Base-by-base conservation (phyloP, 2,329 filamentous ascomycete species). In the Epichloe amarillans region DNA sequence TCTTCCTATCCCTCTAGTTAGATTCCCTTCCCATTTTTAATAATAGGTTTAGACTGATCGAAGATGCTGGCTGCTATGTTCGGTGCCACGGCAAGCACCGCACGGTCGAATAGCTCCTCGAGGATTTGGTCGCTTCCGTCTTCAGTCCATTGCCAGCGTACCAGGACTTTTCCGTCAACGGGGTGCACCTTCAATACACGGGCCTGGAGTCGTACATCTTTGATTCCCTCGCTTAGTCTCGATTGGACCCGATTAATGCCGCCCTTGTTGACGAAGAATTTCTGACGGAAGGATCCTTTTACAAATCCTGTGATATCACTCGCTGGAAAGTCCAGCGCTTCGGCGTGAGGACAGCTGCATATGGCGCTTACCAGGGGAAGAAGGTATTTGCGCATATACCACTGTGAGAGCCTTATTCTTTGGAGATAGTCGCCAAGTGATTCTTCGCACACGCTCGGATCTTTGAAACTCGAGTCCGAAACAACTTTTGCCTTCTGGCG, bases 81-180 rank as follows among this genome's bases (percentile, higher is more conserved):
- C 0, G 78, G 77, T 0, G 76, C 72, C 1, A 80, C 73, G 0
- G 75, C 76, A 1, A 81, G 62, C 23, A 81, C 63, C 0, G 78
- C 74, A 2, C 66, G 66, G 49, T 80, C 75, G 49, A 79, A 79
- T 0, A 56, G 49, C 17, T 72, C 66, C 23, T 65, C 57, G n/a
- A 36, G 33, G 19, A 56, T 12, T 15, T 51, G 19, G 15, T 42
- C 51, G 14, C 58, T 21, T 15, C 42, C 51, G 12, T 58, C 56
- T 5, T 42, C 14, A 1, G 41, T 53, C 7, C 57, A 53, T 56
- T 59, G 56, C 71, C 70, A 74, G 2, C 57, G 56, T 5, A 74
- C 52, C 10, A 53, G 55, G 5, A 70, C 61, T 1, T 52, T 53
- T 2, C 48, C 53, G 4, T 44, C 26, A 17, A 42, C 42, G 5